Evolutionary conservation across 2,329 filamentous ascomycete species (phyloP).

Genomic region (Sclerotinia minor): DNA sequence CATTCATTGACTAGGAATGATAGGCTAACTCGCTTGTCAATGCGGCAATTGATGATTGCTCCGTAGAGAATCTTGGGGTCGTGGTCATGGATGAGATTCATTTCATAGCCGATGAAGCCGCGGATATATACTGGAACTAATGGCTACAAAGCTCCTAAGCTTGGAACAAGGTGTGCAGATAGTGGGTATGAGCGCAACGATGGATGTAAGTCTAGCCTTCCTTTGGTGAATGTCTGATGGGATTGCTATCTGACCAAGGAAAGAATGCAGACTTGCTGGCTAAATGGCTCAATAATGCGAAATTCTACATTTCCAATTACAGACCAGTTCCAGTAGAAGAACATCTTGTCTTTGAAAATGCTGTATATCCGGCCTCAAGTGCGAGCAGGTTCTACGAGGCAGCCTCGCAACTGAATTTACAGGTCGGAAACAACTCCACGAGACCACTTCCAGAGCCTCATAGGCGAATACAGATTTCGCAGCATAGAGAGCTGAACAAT

Average conservation of each 20-base stretch:
- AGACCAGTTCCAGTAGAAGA: slow-evolving; percentile 75
- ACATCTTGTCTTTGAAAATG: slow-evolving; percentile 69
- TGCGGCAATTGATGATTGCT: slow-evolving; percentile 68
- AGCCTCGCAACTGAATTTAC: slow-evolving; percentile 45
- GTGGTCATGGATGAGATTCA: slow-evolving; percentile 79
- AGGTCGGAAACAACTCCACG: slow-evolving; percentile 37
- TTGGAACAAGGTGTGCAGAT: slow-evolving; percentile 68
- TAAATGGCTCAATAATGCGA: slow-evolving; percentile 64
- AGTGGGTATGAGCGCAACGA: slow-evolving; percentile 76
- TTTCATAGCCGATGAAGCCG: slow-evolving; percentile 77
- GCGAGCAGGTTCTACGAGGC: slow-evolving; percentile 59
- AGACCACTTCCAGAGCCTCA: slow-evolving; percentile 46
- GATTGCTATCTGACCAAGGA: slow-evolving; percentile 15
- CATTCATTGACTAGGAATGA: slow-evolving; percentile 11
- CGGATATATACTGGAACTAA: slow-evolving; percentile 74
- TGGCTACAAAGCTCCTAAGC: slow-evolving; percentile 71
- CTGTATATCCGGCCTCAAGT: slow-evolving; percentile 63
- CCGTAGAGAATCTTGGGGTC: slow-evolving; percentile 60
- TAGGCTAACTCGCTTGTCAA: slow-evolving; percentile 76
- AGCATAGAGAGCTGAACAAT: slow-evolving; percentile 62
- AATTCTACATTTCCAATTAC: slow-evolving; percentile 72
- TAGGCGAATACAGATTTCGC: slow-evolving; percentile 55
- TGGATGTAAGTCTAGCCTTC: slow-evolving; percentile 54
- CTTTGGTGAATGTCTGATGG: neutral
- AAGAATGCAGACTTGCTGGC: slow-evolving; percentile 71